Evolutionary conservation across 2,329 filamentous ascomycete species (phyloP).

Genomic region (Diaporthe citri): DNA sequence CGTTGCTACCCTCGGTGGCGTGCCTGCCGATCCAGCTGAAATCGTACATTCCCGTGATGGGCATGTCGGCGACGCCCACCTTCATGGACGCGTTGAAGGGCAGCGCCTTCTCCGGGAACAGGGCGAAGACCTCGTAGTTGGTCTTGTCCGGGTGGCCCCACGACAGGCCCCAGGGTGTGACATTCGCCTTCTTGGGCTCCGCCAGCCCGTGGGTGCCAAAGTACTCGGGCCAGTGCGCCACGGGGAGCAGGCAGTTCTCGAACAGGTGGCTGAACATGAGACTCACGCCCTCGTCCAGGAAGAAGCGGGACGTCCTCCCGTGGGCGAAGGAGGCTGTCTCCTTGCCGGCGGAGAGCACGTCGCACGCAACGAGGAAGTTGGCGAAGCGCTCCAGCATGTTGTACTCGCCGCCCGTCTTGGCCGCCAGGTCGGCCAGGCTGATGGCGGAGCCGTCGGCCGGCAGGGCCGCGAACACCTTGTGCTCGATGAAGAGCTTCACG

Average conservation of each 20-base stretch:
- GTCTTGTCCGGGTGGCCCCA: conserved; percentile 44
- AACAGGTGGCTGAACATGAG: conserved; percentile 37
- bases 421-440: not conserved
- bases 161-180: conserved; percentile 44
- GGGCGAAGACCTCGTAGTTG: conserved; percentile 46
- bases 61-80: conserved; percentile 43
- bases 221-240: conserved; percentile 45
- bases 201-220: conserved; percentile 43
- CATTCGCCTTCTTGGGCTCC: conserved; percentile 40
- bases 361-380: conserved; percentile 18
- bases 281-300: conserved; percentile 20
- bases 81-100: conserved; percentile 44
- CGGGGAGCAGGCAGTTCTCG: conserved; percentile 46
- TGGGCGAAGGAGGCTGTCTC: not conserved
- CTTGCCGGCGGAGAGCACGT: not conserved
- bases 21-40: conserved; percentile 43
- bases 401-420: conserved; percentile 8
- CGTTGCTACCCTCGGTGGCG: conserved; percentile 20
- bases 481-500: conserved; percentile 27
- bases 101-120: conserved; percentile 42
- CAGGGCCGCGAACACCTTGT: conserved; percentile 11
- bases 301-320: conserved; percentile 21
- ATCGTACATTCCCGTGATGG: conserved; percentile 43
- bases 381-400: conserved; percentile 17
- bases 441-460: not conserved